Conservation (phyloP, 371 early-diverging fungal genomes). For the Mucor irregularis region DNA sequence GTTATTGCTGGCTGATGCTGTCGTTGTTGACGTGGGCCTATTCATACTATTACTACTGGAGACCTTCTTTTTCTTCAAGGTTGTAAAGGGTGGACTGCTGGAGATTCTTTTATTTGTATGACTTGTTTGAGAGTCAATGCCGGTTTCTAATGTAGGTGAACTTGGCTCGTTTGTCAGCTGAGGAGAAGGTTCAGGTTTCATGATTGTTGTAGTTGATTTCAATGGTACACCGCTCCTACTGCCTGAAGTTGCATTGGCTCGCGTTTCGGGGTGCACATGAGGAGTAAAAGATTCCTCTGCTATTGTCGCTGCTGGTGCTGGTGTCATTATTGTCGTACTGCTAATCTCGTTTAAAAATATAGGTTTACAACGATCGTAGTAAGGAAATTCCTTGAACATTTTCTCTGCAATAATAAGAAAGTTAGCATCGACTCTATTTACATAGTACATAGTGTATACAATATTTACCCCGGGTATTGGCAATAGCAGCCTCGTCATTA, state of each 20-base stretch:
- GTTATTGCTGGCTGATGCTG: neutral
- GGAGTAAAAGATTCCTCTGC: slow-evolving; percentile 1
- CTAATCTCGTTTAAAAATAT: too few relatives aligned
- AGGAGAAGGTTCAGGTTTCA: slow-evolving; percentile 3
- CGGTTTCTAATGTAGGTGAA: neutral
- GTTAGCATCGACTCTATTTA: too few relatives aligned
- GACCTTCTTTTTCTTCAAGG: too few relatives aligned
- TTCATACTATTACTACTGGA: neutral
- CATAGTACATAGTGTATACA: neutral
- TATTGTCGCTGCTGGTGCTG: neutral
- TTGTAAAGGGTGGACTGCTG: too few relatives aligned
- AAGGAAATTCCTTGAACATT: slow-evolving; percentile 39
- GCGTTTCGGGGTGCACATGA: slow-evolving; percentile 1
- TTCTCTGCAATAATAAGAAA: slow-evolving; percentile 25
- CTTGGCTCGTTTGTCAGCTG: neutral
- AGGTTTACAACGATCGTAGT: slow-evolving; percentile 32
- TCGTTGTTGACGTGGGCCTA: slow-evolving; percentile 1
- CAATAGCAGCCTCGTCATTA: slow-evolving; percentile 3
- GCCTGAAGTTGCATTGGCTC: slow-evolving; percentile 8
- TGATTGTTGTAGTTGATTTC: neutral
- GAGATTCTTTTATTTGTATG: too few relatives aligned
- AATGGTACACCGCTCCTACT: too few relatives aligned
- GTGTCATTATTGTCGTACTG: too few relatives aligned
- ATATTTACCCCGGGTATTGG: slow-evolving; percentile 11
- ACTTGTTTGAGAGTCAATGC: too few relatives aligned